Conservation (phyloP, 331 rosid species). For the Pyracantha coccinea region DNA sequence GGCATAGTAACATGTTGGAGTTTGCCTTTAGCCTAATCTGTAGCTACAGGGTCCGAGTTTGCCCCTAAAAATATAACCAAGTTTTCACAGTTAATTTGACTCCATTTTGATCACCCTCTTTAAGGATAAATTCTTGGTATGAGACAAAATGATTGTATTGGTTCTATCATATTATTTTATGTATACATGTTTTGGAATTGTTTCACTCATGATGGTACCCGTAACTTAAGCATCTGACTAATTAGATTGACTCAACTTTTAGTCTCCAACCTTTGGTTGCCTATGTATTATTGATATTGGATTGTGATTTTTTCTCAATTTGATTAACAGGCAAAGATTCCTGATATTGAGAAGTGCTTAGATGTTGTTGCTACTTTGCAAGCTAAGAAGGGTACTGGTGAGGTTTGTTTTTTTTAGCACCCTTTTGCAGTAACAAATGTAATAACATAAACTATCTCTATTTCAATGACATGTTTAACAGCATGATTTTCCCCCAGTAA, state of each 20-base stretch:
- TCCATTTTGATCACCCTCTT: not conserved
- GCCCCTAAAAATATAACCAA: not conserved
- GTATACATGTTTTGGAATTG: not conserved
- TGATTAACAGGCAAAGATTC: constrained; percentile 73
- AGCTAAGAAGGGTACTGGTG: constrained; percentile 85
- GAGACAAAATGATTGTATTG: not conserved
- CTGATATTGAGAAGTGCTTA: constrained; percentile 86
- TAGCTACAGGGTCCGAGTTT: not conserved
- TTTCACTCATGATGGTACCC: not conserved
- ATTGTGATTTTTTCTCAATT: constrained; percentile 5
- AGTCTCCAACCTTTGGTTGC: not conserved
- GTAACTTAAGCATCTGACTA: not conserved
- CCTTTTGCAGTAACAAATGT: constrained; percentile 1
- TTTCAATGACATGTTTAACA: not conserved
- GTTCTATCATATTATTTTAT: not conserved
- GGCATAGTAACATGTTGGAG: not conserved
- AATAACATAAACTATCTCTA: not conserved
- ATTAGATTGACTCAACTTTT: not conserved
- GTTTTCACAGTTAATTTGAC: not conserved
- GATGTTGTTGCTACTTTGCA: constrained; percentile 73
- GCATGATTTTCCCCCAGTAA: not conserved
- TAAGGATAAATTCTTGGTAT: not conserved
- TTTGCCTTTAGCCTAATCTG: not conserved
- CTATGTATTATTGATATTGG: not conserved
- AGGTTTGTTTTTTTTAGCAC: constrained; percentile 52